Evolutionary conservation across 2,329 filamentous ascomycete species (phyloP), one percentile per base, ranked within the genome.

Genomic region (Aspergillus sp.): DNA sequence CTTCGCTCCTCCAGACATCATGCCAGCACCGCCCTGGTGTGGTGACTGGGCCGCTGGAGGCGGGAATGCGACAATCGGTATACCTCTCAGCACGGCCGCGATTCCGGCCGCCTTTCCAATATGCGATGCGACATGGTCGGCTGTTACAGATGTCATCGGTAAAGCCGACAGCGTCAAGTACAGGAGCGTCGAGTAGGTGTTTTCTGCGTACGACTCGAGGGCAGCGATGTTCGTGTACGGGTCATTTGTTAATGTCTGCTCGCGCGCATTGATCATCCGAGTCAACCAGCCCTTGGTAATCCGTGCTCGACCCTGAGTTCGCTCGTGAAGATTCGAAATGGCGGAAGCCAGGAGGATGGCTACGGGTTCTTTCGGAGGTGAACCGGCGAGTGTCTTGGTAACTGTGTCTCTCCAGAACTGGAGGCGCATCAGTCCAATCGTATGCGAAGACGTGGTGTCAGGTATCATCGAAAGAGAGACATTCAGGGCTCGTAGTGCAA

Each of bases 51-150:
- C 76, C 13, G 79, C 72, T 3, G 81, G 76, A 1, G 81, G 75
- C 0, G 87, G 85, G 36, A 91, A 88, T 0, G 90, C 90, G n/a
- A 97, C 76, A 3, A 97, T 67, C 0, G 93, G 90, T 8, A 97
- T 75, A 1, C 93, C 91, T 33, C 91, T 79, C n/a, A 98, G 72
- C 0, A 95, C 79, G 1, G 91, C 86, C 2, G 83, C 78, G 43
- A 98, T 96, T 7, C 93, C 93, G 39, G 83, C 86, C 0, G 93
- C 90, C 62, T 98, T 98, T 41, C 93, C 93, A 45, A 97, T 87
- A 65, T 98, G 93, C 43, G 88, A 94, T 7, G 91, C 91, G 12
- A 98, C 75, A 68, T 98, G 93, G 59, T 98, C 93, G 34, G 90
- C 82, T 26, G 90, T 85, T 57, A 95, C 77, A 1, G 88, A 94